Percentiles rank a stretch among this genome's conserved stretches.
Evolutionary conservation across 2,329 filamentous ascomycete genomes (phyloP).

Genomic region (Monascus ruber): DNA sequence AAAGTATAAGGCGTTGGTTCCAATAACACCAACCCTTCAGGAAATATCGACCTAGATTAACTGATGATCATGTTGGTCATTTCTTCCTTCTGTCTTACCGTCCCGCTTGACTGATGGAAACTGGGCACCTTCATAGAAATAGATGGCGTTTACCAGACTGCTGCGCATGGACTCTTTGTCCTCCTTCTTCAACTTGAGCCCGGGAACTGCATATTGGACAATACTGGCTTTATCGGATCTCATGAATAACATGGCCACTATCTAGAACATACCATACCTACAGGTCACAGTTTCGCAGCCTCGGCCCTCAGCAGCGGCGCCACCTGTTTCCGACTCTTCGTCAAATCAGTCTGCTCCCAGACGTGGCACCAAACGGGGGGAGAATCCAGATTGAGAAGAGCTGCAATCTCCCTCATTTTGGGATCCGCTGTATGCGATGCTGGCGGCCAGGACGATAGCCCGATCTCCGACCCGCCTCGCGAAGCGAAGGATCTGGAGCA

Average conservation of each 20-base stretch:
- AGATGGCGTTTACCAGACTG: too few relatives aligned
- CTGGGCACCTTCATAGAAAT: too few relatives aligned
- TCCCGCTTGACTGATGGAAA: too few relatives aligned
- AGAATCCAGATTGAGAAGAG: conserved; percentile 8
- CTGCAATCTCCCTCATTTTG: conserved; percentile 7
- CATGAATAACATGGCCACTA: not conserved
- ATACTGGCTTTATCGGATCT: not conserved
- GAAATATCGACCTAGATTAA: too few relatives aligned
- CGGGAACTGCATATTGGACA: too few relatives aligned
- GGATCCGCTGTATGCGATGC: conserved; percentile 13
- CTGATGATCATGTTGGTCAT: too few relatives aligned
- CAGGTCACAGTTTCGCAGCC: conserved; percentile 13
- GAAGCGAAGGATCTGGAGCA: conserved; percentile 37
- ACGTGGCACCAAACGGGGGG: conserved; percentile 32
- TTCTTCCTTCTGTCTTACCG: too few relatives aligned
- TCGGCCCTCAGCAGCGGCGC: conserved; percentile 47
- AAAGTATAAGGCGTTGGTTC: too few relatives aligned
- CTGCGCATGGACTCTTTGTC: too few relatives aligned
- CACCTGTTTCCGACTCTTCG: conserved; percentile 52
- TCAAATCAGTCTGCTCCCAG: conserved; percentile 47
- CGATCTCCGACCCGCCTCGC: conserved; percentile 33
- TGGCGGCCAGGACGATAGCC: conserved; percentile 22
- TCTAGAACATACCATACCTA: not conserved
- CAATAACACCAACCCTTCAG: too few relatives aligned
- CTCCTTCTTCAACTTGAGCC: too few relatives aligned